These are phyloP conservation scores for Cicer chorassanicum DNA, from an alignment of 306 rosid genomes.

Conservation along the genomic window DNA sequence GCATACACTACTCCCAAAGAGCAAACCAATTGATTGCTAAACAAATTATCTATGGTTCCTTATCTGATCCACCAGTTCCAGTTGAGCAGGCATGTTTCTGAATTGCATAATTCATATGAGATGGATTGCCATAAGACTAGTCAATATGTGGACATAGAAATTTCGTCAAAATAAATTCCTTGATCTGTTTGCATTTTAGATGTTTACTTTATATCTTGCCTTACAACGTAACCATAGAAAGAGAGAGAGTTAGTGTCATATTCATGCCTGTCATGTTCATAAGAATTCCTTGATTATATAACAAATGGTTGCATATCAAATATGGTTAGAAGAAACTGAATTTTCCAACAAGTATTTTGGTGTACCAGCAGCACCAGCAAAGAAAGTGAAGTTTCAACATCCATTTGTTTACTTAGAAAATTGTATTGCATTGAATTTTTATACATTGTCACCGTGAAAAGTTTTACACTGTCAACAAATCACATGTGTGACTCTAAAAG, in stretches of 20 bases:
- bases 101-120: not conserved
- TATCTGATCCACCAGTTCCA: slow-evolving; percentile 71
- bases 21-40: slow-evolving; percentile 67
- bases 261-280: slow-evolving; percentile 48
- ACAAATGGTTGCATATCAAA: slow-evolving; percentile 37
- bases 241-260: slow-evolving; percentile 27
- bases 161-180: not conserved
- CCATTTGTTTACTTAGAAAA: slow-evolving; percentile 43
- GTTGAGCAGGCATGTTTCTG: slow-evolving; percentile 61
- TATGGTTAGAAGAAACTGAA: slow-evolving; percentile 47
- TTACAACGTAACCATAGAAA: slow-evolving; percentile 24
- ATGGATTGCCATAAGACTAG: not conserved
- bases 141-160: not conserved
- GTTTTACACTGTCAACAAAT: no score
- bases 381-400: slow-evolving; percentile 49
- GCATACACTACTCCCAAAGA: slow-evolving; percentile 80
- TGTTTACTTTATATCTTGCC: not conserved
- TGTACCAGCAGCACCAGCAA: slow-evolving; percentile 62
- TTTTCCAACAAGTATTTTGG: slow-evolving; percentile 48
- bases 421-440: not conserved
- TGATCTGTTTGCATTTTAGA: not conserved
- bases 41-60: slow-evolving; percentile 58
- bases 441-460: no score
- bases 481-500: no score
- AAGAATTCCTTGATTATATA: slow-evolving; percentile 26